A percentile compares a stretch with the other conserved stretches of the same genome.
Evolutionary conservation across 2,329 filamentous ascomycete genomes (phyloP).

Genomic region (Ilyonectria mors-panacis): DNA sequence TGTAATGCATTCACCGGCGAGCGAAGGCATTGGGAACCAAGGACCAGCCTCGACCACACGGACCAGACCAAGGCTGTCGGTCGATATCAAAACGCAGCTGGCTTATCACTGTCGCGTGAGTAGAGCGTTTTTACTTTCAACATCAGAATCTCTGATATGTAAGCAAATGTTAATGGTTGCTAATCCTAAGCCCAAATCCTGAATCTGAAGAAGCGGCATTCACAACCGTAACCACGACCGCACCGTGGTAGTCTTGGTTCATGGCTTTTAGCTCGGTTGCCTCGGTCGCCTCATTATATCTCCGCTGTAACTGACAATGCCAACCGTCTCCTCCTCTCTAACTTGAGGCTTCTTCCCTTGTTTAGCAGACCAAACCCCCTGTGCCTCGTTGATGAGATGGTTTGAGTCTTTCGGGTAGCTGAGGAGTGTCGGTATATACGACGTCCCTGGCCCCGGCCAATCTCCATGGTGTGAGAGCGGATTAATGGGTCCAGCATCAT

Average conservation of each 20-base stretch:
- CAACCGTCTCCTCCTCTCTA: not conserved
- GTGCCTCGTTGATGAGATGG: not conserved
- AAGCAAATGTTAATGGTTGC: slow-evolving; percentile 3
- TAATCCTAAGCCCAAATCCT: not conserved
- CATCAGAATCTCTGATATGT: not conserved
- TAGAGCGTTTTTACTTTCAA: not conserved
- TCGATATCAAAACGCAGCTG: not conserved
- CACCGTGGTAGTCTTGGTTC: not conserved
- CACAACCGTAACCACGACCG: not conserved
- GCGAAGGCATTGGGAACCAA: not conserved
- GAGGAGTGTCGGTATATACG: not conserved
- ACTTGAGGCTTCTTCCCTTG: slow-evolving; percentile 1
- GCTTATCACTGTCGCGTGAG: not conserved
- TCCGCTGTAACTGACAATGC: not conserved
- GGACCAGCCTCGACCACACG: not conserved
- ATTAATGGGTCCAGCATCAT: not conserved
- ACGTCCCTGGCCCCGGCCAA: not conserved
- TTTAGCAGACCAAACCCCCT: slow-evolving; percentile 8
- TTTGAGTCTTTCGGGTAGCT: not conserved
- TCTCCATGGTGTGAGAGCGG: not conserved
- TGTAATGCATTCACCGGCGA: not conserved
- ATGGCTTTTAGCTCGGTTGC: not conserved
- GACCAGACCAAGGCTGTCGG: too few species aligned
- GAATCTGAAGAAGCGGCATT: not conserved
- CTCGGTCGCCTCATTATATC: not conserved